Percentiles rank a stretch among this genome's conserved stretches.
These are phyloP conservation scores for Capronia americana DNA, from an alignment of 2,329 filamentous ascomycete species.

Conservation along the genomic window DNA sequence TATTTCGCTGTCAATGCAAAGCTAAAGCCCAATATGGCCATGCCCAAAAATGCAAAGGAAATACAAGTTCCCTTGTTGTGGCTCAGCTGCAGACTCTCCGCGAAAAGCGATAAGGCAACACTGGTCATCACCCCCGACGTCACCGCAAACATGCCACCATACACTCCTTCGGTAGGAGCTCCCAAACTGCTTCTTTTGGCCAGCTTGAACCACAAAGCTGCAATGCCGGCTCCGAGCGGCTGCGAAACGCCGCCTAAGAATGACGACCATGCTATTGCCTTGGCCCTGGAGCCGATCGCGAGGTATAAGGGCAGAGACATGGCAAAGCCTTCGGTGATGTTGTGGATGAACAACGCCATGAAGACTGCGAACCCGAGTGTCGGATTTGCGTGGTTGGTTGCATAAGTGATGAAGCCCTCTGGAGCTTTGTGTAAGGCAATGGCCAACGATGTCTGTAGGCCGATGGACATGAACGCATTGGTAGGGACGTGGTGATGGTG, in stretches of 20 bases:
- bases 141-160: constrained; percentile 75
- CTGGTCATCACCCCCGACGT: constrained; percentile 96
- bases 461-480: constrained; percentile 91
- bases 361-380: constrained; percentile 89
- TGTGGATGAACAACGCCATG: constrained; percentile 95
- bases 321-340: constrained; percentile 95
- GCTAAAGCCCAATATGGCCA: constrained; percentile 84
- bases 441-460: constrained; percentile 93
- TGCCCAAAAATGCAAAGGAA: constrained; percentile 78
- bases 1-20: constrained; percentile 74
- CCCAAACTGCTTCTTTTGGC: constrained; percentile 58
- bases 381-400: constrained; percentile 95
- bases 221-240: constrained; percentile 81
- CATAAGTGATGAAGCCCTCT: constrained; percentile 86
- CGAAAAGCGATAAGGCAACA: constrained; percentile 86
- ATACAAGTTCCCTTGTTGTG: constrained; percentile 80
- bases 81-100: constrained; percentile 81
- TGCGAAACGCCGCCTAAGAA: constrained; percentile 86
- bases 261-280: constrained; percentile 83
- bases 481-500: constrained; percentile 96
- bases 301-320: constrained; percentile 93
- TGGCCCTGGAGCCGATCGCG: constrained; percentile 77
- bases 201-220: constrained; percentile 83
- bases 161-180: constrained; percentile 60
- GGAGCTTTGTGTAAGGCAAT: constrained; percentile 97